Evolutionary conservation across 805 yeast species (phyloP).

Genomic region (Blastobotrys americana): DNA sequence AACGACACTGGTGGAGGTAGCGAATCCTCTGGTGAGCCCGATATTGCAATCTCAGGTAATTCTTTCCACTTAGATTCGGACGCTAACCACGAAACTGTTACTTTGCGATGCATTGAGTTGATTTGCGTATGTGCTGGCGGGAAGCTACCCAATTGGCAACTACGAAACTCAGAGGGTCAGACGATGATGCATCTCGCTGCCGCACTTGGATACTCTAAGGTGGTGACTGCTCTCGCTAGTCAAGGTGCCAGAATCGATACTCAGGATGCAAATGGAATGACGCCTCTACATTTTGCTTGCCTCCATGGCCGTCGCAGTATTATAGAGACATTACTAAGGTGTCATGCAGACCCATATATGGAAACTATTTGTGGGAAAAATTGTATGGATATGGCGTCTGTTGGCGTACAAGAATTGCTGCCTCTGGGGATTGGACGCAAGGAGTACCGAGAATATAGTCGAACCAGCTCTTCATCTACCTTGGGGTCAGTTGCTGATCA

Average conservation of each 20-base stretch:
- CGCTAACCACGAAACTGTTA: conserved; percentile 44
- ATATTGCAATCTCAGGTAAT: neutral
- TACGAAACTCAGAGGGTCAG: conserved; percentile 60
- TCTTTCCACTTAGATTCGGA: conserved; percentile 68
- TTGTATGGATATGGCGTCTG: conserved; percentile 28
- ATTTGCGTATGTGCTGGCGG: conserved; percentile 44
- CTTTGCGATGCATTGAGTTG: conserved; percentile 18
- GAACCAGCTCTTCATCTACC: conserved; percentile 20
- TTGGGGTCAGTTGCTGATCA: conserved; percentile 14
- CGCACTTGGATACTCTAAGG: conserved; percentile 58
- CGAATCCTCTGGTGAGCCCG: no score
- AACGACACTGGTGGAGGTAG: neutral
- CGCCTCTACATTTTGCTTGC: conserved; percentile 86
- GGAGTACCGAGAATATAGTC: conserved; percentile 10
- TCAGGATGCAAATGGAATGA: conserved; percentile 72
- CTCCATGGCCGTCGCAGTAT: conserved; percentile 65
- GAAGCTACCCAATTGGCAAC: conserved; percentile 61
- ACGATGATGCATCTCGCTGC: conserved; percentile 83
- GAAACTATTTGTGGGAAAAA: conserved; percentile 43
- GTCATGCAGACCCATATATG: conserved; percentile 53
- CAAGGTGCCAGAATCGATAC: conserved; percentile 55
- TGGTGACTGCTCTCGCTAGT: conserved; percentile 57
- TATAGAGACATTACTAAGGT: conserved; percentile 53
- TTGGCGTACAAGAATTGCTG: conserved; percentile 11
- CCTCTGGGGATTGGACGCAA: conserved; percentile 24